Evolutionary conservation across 306 rosid genomes (phyloP), one percentile per base, ranked within the genome.

Genomic region (Lotus japonicus): DNA sequence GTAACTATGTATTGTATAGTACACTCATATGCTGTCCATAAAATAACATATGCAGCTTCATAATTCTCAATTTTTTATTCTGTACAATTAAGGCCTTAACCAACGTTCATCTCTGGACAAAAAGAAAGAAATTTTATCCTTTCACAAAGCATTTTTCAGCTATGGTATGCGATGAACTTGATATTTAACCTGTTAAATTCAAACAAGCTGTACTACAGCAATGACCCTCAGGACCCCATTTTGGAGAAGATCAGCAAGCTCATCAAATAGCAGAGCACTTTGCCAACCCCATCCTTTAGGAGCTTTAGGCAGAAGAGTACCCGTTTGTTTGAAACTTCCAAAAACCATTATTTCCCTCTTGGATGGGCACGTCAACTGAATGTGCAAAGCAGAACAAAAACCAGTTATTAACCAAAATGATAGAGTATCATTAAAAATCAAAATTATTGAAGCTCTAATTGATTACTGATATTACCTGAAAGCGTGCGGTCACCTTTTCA

Each of bases 241-340:
- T 85, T 94, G 99, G 58, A 90, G 97, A 78, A 88, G 88, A 82
- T 94, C 97, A 0, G 81, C 77, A 44, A 94, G 96, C 73, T 94
- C 99, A 11, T 94, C 90, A 74, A 90, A 94, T 42, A 88, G 77
- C 70, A 90, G 84, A 53, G 99, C 96, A 51, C 95, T 90, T 71
- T 97, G 87, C 99, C 99, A 94, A 45, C 99, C 99, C 99, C 99
- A 94, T 63, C 99, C 96, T 75, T 94, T 94, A 2, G 99, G 99
- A 71, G 90, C 96, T 81, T 94, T 94, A 0, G 99, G 99, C 57
- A 94, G 81, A 72, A 94, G 97, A 43, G 99, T 94, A 43, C 99
- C 99, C 4, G 97, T 83, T 74, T 90, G 95, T 83, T 90, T 94
- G 77, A 82, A 84, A 81, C 82, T 90, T 82, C 99, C 99, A 61